phyloP scores from a whole-genome alignment of 495 filamentous ascomycete species.

The Talaromyces adpressus region DNA sequence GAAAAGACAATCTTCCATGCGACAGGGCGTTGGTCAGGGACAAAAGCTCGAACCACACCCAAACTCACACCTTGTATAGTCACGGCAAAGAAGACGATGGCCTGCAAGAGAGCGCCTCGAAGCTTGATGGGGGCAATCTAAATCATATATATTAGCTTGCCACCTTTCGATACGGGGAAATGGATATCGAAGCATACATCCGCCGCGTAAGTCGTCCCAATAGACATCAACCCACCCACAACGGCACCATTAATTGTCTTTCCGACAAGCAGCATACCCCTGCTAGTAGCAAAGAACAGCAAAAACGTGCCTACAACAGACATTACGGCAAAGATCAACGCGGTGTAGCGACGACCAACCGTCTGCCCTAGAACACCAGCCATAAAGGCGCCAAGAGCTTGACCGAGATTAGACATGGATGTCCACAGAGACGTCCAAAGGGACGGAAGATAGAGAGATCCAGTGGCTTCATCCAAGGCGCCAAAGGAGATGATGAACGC shows the following conservation, averaged over 20 bases:
- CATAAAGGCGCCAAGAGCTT: slow-evolving; percentile 16
- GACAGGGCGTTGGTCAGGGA: slow-evolving; percentile 11
- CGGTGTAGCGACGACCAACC: slow-evolving; percentile 14
- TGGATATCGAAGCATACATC: slow-evolving; percentile 13
- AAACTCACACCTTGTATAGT: slow-evolving; percentile 20
- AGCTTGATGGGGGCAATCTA: slow-evolving; percentile 6
- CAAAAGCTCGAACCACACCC: slow-evolving; percentile 20
- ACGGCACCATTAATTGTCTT: slow-evolving; percentile 13
- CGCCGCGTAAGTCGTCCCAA: slow-evolving; percentile 21
- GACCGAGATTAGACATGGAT: slow-evolving; percentile 19
- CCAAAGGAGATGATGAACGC: slow-evolving; percentile 22
- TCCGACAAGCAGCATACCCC: slow-evolving; percentile 17
- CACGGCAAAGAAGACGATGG: slow-evolving; percentile 18
- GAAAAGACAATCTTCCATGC: slow-evolving; percentile 14
- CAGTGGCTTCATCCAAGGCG: slow-evolving; percentile 9
- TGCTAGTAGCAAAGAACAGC: slow-evolving; percentile 14
- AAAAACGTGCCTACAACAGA: slow-evolving; percentile 2
- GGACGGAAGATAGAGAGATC: slow-evolving; percentile 15
- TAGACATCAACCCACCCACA: slow-evolving; percentile 18
- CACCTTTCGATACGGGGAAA: background rate
- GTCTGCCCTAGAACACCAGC: slow-evolving; percentile 18
- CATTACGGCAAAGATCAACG: background rate
- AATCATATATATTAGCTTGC: background rate
- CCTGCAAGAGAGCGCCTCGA: slow-evolving; percentile 17
- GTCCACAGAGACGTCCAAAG: slow-evolving; percentile 24